Evolutionary conservation across 2,329 filamentous ascomycete species (phyloP).

Genomic region (Ophiostoma sp.): DNA sequence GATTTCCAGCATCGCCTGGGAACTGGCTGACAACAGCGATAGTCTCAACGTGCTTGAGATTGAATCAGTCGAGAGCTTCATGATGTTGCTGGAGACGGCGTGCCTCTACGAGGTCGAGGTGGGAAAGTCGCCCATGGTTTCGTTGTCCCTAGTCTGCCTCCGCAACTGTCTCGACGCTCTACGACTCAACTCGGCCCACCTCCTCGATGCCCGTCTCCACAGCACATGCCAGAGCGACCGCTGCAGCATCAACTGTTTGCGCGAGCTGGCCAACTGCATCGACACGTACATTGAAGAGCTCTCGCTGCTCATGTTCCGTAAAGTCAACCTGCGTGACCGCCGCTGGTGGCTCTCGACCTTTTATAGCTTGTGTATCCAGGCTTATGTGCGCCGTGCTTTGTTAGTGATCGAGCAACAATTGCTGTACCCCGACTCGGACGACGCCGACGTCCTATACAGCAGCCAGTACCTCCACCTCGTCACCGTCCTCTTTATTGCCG

Average conservation of each 20-base stretch:
- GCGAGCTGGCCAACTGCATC: constrained; percentile 32
- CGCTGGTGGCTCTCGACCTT: constrained; percentile 39
- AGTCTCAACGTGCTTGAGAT: constrained; percentile 34
- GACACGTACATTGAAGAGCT: constrained; percentile 37
- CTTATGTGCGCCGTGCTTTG: constrained; percentile 36
- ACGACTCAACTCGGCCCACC: constrained; percentile 32
- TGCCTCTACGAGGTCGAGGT: constrained; percentile 36
- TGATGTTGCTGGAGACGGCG: constrained; percentile 35
- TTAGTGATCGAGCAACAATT: constrained; percentile 36
- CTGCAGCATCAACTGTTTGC: constrained; percentile 36
- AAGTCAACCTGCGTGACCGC: constrained; percentile 37
- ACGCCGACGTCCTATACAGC: constrained; percentile 34
- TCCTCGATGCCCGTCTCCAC: constrained; percentile 32
- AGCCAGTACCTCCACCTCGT: constrained; percentile 37
- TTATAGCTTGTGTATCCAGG: constrained; percentile 38
- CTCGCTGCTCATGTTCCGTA: constrained; percentile 37
- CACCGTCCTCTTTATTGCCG: constrained; percentile 37
- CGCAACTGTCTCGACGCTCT: constrained; percentile 36
- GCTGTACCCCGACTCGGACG: constrained; percentile 33
- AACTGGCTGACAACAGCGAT: constrained; percentile 36
- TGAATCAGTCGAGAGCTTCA: constrained; percentile 35
- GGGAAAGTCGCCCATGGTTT: constrained; percentile 36
- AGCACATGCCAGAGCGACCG: constrained; percentile 33
- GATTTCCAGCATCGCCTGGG: constrained; percentile 37
- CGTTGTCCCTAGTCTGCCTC: constrained; percentile 36